These are phyloP conservation scores for Gossypium aridum DNA, from an alignment of 441 rosid species.

Conservation along the genomic window DNA sequence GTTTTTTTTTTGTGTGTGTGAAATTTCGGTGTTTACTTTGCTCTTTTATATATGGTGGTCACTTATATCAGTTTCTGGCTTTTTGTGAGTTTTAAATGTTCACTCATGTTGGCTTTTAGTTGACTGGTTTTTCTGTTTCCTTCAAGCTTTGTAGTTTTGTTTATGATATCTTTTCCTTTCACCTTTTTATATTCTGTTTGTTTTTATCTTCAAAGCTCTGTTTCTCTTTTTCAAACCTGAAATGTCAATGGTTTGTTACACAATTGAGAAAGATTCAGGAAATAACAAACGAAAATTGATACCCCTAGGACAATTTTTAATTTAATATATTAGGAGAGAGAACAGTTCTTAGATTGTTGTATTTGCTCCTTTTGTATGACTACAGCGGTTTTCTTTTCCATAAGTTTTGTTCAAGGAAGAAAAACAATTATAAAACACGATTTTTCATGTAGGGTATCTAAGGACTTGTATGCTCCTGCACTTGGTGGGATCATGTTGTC, in stretches of 20 bases:
- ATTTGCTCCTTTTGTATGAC: neutral
- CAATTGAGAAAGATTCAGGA: neutral
- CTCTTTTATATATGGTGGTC: neutral
- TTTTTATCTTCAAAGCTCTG: neutral
- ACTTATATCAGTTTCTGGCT: neutral
- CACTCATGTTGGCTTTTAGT: neutral
- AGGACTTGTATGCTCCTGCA: constrained; percentile 90
- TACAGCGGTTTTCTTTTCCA: neutral
- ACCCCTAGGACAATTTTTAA: constrained; percentile 4
- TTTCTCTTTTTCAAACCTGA: neutral
- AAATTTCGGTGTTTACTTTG: neutral
- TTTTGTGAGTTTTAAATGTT: neutral
- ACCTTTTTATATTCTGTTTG: neutral
- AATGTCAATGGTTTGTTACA: neutral
- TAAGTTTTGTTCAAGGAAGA: neutral
- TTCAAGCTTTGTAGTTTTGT: neutral
- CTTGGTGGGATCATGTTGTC: constrained; percentile 97
- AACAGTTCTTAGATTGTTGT: neutral
- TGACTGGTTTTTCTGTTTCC: neutral
- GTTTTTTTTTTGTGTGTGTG: neutral
- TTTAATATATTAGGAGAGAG: neutral
- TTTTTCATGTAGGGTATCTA: constrained; percentile 70
- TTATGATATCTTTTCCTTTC: neutral
- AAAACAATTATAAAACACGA: neutral
- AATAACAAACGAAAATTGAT: neutral